phyloP scores from a whole-genome alignment of 805 yeast species.

The Schwanniomyces polymorphus region DNA sequence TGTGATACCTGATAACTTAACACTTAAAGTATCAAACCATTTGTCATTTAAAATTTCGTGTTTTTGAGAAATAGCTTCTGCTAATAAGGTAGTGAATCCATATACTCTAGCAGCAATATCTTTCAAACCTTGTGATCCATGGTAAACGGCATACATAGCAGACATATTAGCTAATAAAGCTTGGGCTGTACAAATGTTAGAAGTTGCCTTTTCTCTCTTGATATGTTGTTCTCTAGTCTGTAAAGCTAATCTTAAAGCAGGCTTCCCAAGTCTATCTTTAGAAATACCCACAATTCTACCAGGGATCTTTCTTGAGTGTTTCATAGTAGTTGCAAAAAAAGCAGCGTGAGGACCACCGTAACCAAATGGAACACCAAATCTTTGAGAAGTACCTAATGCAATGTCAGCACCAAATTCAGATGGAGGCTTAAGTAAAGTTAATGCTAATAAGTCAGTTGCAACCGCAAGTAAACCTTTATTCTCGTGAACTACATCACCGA shows the following conservation, averaged over 20 bases:
- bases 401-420: constrained; percentile 87
- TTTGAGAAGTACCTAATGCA: constrained; percentile 87
- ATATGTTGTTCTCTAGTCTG: constrained; percentile 99
- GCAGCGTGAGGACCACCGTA: constrained; percentile 99
- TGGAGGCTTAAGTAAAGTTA: constrained; percentile 85
- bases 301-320: constrained; percentile 88
- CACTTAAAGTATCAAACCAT: constrained; percentile 88
- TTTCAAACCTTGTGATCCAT: constrained; percentile 85
- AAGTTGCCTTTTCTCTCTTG: constrained; percentile 95
- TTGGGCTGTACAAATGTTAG: constrained; percentile 97
- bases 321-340: constrained; percentile 83
- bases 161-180: constrained; percentile 94
- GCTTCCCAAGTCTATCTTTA: constrained; percentile 85
- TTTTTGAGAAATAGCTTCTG: constrained; percentile 45
- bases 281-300: constrained; percentile 94
- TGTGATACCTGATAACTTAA: constrained; percentile 45
- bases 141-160: constrained; percentile 94
- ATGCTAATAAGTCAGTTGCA: constrained; percentile 90
- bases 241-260: constrained; percentile 88
- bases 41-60: constrained; percentile 56
- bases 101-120: constrained; percentile 76
- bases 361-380: constrained; percentile 97
- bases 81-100: constrained; percentile 72
- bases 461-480: constrained; percentile 76
- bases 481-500: constrained; percentile 67